Base-by-base conservation (phyloP, 2,329 filamentous ascomycete species). In the Cercospora brassicicola region DNA sequence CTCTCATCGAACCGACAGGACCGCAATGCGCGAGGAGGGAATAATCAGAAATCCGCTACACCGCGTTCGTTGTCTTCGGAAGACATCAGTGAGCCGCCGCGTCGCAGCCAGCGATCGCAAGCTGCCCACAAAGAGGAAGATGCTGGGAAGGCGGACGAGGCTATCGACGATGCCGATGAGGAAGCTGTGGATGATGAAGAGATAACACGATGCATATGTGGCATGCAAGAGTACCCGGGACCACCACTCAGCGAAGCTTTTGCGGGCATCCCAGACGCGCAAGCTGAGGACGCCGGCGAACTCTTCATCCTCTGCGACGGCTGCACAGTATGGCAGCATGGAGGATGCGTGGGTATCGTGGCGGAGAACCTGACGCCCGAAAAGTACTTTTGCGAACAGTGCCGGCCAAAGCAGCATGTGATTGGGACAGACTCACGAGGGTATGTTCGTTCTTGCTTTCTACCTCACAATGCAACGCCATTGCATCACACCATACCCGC, bases 251-350 rank as follows among this genome's bases (percentile, higher is more conserved):
- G 77, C 65, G 80, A 79, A 72, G 79, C 79, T 55, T 79, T 79
- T 67, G 76, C 75, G 62, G 73, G 75, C 81, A 86, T 73, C n/a
- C 66, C 71, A n/a, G 84, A 86, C 69, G 76, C 83, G 71, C 84
- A 92, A 71, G 88, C 89, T 33, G 93, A 97, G 76, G 94, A 98
- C 72, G 86, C 94, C 73, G 95, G 94, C 55, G 94, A 94, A 62
- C 91, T 98, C 81, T 99, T 97, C 81, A 94, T 99, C 73, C 94
- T 98, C 83, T 99, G 95, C 86, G 95, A 98, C 81, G 86, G 92
- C 72, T 99, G 95, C 84, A 96, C 96, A 79, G 95, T 98, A 71
- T 99, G 94, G 95, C 95, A 99, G 80, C 95, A 99, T 79, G 95
- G 95, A 76, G 94, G 94, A 69, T 99, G 95, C 78, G 94, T 99